These are phyloP conservation scores for Papiliotrema laurentii DNA, from an alignment of 1,284 basidiomycete genomes.

Conservation along the genomic window DNA sequence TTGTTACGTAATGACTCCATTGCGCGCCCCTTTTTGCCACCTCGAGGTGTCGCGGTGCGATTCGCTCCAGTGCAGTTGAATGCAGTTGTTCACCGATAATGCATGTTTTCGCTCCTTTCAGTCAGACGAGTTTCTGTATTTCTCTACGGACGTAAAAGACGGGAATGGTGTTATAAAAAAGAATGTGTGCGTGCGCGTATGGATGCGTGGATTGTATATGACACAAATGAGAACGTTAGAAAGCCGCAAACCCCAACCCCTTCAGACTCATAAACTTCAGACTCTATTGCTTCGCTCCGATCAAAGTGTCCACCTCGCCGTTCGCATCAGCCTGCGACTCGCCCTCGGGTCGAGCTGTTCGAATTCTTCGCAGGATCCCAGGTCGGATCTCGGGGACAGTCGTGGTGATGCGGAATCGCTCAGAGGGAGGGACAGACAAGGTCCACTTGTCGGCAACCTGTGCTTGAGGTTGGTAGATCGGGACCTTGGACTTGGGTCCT, in stretches of 20 bases:
- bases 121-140: too few relatives aligned
- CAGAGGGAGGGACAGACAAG: slow-evolving; percentile 43
- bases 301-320: slow-evolving; percentile 25
- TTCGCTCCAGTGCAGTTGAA: too few relatives aligned
- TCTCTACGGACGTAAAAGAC: too few relatives aligned
- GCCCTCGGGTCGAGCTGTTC: slow-evolving; percentile 6
- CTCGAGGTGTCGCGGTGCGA: too few relatives aligned
- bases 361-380: slow-evolving; percentile 22
- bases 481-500: slow-evolving; percentile 28
- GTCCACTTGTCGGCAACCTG: slow-evolving; percentile 37
- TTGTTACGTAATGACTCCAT: too few relatives aligned
- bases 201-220: too few relatives aligned
- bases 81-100: too few relatives aligned
- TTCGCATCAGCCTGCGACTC: slow-evolving; percentile 21
- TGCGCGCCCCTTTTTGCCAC: too few relatives aligned
- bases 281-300: slow-evolving; percentile 18
- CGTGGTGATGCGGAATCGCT: slow-evolving; percentile 40
- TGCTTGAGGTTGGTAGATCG: slow-evolving; percentile 42
- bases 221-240: too few relatives aligned
- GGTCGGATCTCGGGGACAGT: slow-evolving; percentile 42
- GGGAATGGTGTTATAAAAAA: too few relatives aligned
- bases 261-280: background rate
- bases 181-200: too few relatives aligned
- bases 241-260: background rate
- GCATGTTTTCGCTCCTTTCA: too few relatives aligned